Percentiles rank a stretch among this genome's conserved stretches.
These are phyloP conservation scores for Zymoseptoria passerinii DNA, from an alignment of 2,329 filamentous ascomycete species.

Conservation along the genomic window DNA sequence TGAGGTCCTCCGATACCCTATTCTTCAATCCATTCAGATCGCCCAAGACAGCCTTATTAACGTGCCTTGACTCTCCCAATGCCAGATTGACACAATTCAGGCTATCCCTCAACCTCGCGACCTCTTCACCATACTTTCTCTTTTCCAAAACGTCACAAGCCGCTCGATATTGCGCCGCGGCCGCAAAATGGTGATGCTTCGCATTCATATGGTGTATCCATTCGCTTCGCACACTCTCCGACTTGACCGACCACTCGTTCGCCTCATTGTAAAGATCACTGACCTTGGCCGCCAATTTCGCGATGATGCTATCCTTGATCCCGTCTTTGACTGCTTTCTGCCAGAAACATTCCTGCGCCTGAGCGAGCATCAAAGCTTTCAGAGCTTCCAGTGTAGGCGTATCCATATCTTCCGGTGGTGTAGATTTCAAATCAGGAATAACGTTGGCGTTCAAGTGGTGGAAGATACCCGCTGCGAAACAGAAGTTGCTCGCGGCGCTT, in stretches of 20 bases:
- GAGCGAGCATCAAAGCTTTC: slow-evolving; percentile 74
- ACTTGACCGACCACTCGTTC: slow-evolving; percentile 78
- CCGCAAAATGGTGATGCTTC: slow-evolving; percentile 95
- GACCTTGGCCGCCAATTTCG: slow-evolving; percentile 81
- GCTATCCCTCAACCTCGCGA: slow-evolving; percentile 76
- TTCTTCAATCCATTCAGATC: slow-evolving; percentile 78
- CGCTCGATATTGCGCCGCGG: slow-evolving; percentile 85
- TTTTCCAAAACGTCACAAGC: slow-evolving; percentile 90
- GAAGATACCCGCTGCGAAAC: slow-evolving; percentile 75
- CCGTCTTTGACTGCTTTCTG: slow-evolving; percentile 91
- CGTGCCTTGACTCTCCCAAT: slow-evolving; percentile 71
- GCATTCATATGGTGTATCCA: slow-evolving; percentile 98
- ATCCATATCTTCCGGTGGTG: slow-evolving; percentile 92
- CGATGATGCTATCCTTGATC: slow-evolving; percentile 85
- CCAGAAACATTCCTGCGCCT: slow-evolving; percentile 98
- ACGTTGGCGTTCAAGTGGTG: slow-evolving; percentile 66
- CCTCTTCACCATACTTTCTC: slow-evolving; percentile 88
- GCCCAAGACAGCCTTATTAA: slow-evolving; percentile 71
- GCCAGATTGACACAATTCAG: slow-evolving; percentile 77
- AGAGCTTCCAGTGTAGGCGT: slow-evolving; percentile 74
- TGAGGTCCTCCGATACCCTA: slow-evolving; percentile 76
- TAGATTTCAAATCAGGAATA: slow-evolving; percentile 69
- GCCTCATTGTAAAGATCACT: slow-evolving; percentile 83
- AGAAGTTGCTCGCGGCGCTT: slow-evolving; percentile 81
- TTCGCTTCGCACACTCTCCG: slow-evolving; percentile 78